Conservation (phyloP, 116 monocot genomes). For the Posidonia oceanica region DNA sequence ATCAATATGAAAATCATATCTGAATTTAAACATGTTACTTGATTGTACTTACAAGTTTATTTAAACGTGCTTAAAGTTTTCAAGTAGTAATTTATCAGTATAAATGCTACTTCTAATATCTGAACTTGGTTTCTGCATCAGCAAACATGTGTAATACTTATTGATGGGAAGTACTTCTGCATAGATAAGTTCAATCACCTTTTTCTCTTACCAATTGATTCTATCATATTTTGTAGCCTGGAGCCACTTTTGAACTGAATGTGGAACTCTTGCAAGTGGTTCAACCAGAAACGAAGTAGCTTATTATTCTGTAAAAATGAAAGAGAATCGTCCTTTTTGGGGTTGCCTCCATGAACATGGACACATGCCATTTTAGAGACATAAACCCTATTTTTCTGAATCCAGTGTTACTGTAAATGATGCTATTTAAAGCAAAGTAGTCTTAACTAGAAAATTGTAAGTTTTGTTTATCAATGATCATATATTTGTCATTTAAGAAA, state of each 20-base stretch:
- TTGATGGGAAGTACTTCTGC: not conserved
- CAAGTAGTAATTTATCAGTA: not conserved
- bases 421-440: too few relatives aligned
- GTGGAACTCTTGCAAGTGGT: slow-evolving; percentile 69
- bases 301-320: not conserved
- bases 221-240: slow-evolving; percentile 50
- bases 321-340: not conserved
- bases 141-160: not conserved
- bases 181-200: not conserved
- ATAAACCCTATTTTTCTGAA: too few relatives aligned
- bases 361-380: not conserved
- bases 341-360: not conserved
- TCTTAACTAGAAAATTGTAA: too few relatives aligned
- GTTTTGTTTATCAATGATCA: too few relatives aligned
- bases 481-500: too few relatives aligned
- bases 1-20: too few relatives aligned
- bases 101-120: too few relatives aligned
- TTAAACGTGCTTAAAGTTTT: not conserved
- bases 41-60: too few relatives aligned
- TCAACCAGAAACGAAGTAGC: slow-evolving; percentile 26
- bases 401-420: too few relatives aligned
- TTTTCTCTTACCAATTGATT: not conserved
- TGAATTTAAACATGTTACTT: too few relatives aligned
- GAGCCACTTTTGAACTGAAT: slow-evolving; percentile 64
- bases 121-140: too few relatives aligned